Evolutionary conservation across 148 eudicot genomes (phyloP).

Genomic region (Nepenthes mirabilis): DNA sequence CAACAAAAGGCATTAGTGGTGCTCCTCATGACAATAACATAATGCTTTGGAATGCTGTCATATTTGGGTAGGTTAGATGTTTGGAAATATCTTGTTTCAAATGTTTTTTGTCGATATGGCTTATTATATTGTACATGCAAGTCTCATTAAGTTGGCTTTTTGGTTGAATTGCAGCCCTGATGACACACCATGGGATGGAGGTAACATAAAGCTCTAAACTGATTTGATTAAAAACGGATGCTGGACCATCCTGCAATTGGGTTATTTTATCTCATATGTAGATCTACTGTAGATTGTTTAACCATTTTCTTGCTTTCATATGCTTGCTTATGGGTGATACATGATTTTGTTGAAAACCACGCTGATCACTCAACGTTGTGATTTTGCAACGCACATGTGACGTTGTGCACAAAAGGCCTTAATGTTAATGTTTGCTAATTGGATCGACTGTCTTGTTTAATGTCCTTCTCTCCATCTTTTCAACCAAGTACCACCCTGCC

Average conservation of each 20-base stretch:
- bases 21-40: constrained; percentile 44
- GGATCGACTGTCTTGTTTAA: no score
- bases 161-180: neutral
- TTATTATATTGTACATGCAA: neutral
- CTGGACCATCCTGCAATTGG: neutral
- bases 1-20: constrained; percentile 42
- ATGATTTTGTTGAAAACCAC: no score
- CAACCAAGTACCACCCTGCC: no score
- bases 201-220: neutral
- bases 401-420: no score
- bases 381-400: no score
- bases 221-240: neutral
- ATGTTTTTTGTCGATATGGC: neutral
- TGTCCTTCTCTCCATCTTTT: no score
- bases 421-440: no score
- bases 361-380: no score
- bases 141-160: neutral
- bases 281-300: neutral
- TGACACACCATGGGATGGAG: constrained; percentile 30
- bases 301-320: no score
- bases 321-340: no score
- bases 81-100: constrained; percentile 1
- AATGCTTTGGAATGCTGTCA: constrained; percentile 42
- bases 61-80: constrained; percentile 23
- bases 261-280: neutral